phyloP scores from a whole-genome alignment of 495 filamentous ascomycete genomes.

The Clohesyomyces aquaticus region DNA sequence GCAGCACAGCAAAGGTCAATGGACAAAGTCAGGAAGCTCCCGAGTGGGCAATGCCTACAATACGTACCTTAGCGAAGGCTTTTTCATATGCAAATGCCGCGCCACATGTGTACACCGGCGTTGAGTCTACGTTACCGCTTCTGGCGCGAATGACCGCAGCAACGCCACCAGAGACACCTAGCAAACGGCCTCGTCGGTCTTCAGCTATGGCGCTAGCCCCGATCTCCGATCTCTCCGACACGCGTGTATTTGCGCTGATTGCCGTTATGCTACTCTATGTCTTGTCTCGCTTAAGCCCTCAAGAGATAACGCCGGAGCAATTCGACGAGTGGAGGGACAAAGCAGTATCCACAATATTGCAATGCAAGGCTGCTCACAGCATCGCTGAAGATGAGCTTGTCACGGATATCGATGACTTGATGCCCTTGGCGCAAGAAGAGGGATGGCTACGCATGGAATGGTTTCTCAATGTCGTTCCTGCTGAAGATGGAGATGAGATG shows the following conservation, averaged over 20 bases:
- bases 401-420: constrained; percentile 34
- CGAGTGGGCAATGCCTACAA: constrained; percentile 66
- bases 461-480: constrained; percentile 39
- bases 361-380: constrained; percentile 6
- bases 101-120: constrained; percentile 69
- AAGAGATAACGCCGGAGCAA: constrained; percentile 47
- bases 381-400: constrained; percentile 25
- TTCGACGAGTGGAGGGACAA: constrained; percentile 50
- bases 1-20: constrained; percentile 6
- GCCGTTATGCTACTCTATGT: constrained; percentile 71
- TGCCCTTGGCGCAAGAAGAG: constrained; percentile 38
- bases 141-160: constrained; percentile 23
- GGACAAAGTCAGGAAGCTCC: constrained; percentile 46
- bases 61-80: constrained; percentile 67
- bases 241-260: constrained; percentile 58
- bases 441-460: constrained; percentile 47
- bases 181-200: constrained; percentile 29
- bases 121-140: constrained; percentile 55
- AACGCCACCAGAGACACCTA: constrained; percentile 16
- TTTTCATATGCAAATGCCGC: constrained; percentile 60
- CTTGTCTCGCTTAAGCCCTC: constrained; percentile 47
- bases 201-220: constrained; percentile 10
- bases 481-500: constrained; percentile 42
- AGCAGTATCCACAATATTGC: constrained; percentile 42
- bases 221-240: constrained; percentile 29